A percentile compares a stretch with the other conserved stretches of the same genome.
phyloP scores from a whole-genome alignment of 305 asterid species.

The Nicotiana rustica region DNA sequence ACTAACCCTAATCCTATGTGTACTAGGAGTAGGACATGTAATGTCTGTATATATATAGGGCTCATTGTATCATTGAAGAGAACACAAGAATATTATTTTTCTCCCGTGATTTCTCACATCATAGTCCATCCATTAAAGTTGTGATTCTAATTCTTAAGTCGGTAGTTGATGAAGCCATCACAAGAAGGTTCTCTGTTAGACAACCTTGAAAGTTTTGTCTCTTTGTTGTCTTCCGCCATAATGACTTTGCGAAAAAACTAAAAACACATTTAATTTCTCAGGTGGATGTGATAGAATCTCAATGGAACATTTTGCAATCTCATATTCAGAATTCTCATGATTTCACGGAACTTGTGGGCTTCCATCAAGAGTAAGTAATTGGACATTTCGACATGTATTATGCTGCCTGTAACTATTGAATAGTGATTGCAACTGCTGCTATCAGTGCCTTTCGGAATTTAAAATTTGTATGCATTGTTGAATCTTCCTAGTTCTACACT shows the following conservation, averaged over 20 bases:
- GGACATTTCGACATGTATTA: not conserved
- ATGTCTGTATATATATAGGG: no score
- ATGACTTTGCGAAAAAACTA: constrained; percentile 14
- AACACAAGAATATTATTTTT: no score
- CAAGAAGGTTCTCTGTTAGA: constrained; percentile 29
- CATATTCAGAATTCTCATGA: constrained; percentile 92
- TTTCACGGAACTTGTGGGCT: constrained; percentile 92
- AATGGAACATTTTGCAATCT: constrained; percentile 94
- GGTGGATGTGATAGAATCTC: constrained; percentile 99
- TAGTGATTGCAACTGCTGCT: not conserved
- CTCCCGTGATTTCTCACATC: no score
- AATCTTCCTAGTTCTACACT: constrained; percentile 9
- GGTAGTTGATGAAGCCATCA: not conserved
- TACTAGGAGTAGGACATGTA: no score
- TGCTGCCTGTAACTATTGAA: constrained; percentile 19
- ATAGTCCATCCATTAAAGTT: not conserved
- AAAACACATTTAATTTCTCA: constrained; percentile 45
- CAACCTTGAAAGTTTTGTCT: constrained; percentile 27
- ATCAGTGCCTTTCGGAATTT: not conserved
- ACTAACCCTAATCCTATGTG: no score
- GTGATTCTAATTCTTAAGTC: not conserved
- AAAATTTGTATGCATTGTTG: not conserved
- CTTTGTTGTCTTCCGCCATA: constrained; percentile 26
- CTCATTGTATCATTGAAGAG: no score
- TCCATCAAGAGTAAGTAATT: constrained; percentile 93